Percentiles rank a stretch among this genome's conserved stretches.
Evolutionary conservation across 345 rosid species (phyloP).

Genomic region (Eutrema heterophyllum): DNA sequence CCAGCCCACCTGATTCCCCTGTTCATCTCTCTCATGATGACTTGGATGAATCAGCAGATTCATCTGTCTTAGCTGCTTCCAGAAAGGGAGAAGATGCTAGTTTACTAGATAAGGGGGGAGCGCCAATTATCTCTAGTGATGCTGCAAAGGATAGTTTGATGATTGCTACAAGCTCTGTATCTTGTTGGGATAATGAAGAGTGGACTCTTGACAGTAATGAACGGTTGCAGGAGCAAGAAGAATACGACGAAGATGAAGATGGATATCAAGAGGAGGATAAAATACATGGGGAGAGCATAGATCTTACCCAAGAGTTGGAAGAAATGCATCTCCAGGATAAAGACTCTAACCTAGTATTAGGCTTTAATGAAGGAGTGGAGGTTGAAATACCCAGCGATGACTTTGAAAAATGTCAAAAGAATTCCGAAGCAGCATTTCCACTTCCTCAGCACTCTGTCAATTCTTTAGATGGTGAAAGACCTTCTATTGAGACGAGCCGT

Average conservation of each 20-base stretch:
- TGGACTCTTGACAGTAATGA: slow-evolving; percentile 69
- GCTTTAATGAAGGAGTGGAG: slow-evolving; percentile 89
- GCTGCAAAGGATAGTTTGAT: slow-evolving; percentile 45
- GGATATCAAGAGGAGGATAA: slow-evolving; percentile 86
- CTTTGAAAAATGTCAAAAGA: slow-evolving; percentile 55
- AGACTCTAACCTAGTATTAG: slow-evolving; percentile 61
- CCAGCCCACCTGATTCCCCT: slow-evolving; percentile 94
- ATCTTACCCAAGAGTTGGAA: slow-evolving; percentile 49
- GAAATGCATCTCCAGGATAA: slow-evolving; percentile 59
- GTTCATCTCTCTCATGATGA: slow-evolving; percentile 91
- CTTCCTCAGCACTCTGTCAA: slow-evolving; percentile 38
- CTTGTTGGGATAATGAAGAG: slow-evolving; percentile 77
- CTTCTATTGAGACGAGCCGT: slow-evolving; percentile 33
- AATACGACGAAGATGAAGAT: slow-evolving; percentile 91
- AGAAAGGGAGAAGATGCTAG: slow-evolving; percentile 42
- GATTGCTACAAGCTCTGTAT: slow-evolving; percentile 47
- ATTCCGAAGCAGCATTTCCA: slow-evolving; percentile 40
- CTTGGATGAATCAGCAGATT: slow-evolving; percentile 81
- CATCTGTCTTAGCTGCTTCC: slow-evolving; percentile 40
- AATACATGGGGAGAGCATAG: slow-evolving; percentile 58
- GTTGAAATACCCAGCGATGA: slow-evolving; percentile 78
- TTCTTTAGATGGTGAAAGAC: slow-evolving; percentile 36
- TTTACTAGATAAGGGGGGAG: slow-evolving; percentile 37
- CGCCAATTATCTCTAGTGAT: slow-evolving; percentile 36
- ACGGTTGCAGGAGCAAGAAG: slow-evolving; percentile 81